Conservation (phyloP, 208 protist species). For the Leishmania aethiopica region DNA sequence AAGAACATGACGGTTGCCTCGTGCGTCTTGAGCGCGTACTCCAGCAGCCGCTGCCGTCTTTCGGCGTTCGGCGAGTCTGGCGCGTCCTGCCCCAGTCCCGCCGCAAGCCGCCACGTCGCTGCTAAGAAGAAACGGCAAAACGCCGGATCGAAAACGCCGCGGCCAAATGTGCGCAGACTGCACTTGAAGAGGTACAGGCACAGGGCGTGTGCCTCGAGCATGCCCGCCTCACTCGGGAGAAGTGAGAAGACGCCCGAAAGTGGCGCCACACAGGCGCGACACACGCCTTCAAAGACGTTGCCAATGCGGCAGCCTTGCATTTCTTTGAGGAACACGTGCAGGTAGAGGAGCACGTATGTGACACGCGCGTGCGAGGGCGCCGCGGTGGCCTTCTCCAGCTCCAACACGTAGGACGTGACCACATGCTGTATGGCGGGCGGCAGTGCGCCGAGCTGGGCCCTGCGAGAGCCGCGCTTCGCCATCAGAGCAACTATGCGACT, state of each 20-base stretch:
- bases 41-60: conserved; percentile 46
- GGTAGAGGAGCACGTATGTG: conserved; percentile 48
- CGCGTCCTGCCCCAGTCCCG: conserved; percentile 12
- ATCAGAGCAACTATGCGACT: conserved; percentile 58
- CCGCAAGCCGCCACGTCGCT: conserved; percentile 53
- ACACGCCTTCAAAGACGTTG: conserved; percentile 52
- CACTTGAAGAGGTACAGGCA: conserved; percentile 79
- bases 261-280: conserved; percentile 38
- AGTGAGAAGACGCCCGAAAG: conserved; percentile 57
- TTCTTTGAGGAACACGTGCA: conserved; percentile 79
- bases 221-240: conserved; percentile 9
- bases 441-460: conserved; percentile 35
- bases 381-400: conserved; percentile 6
- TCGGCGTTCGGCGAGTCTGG: conserved; percentile 8
- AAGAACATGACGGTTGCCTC: conserved; percentile 56
- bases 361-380: conserved; percentile 9
- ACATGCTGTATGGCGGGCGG: conserved; percentile 44
- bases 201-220: conserved; percentile 40
- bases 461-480: conserved; percentile 38
- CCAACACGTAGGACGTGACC: conserved; percentile 33
- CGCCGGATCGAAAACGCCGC: conserved; percentile 59
- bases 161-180: conserved; percentile 69
- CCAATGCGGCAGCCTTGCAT: conserved; percentile 52
- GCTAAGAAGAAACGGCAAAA: conserved; percentile 63
- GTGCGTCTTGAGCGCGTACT: conserved; percentile 76